A percentile compares a stretch with the other conserved stretches of the same genome.
Evolutionary conservation across 2,329 filamentous ascomycete genomes (phyloP).

Genomic region (Elsinoe perseae): DNA sequence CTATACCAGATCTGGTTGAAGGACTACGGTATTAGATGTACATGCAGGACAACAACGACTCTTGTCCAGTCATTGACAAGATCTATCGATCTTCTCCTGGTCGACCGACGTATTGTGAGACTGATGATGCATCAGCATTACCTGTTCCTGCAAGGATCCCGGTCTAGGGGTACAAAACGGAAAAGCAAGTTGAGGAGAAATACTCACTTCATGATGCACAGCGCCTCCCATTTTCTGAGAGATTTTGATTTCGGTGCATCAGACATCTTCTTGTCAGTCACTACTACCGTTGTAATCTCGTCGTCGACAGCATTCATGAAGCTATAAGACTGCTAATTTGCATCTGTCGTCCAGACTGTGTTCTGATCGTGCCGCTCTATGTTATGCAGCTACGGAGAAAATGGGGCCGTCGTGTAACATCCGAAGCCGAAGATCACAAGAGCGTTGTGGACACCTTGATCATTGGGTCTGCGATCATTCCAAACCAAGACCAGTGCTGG

Average conservation of each 20-base stretch:
- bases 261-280: too few species aligned
- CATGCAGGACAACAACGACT: background rate
- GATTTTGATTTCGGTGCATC: too few species aligned
- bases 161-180: background rate
- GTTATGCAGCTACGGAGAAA: conserved; percentile 11
- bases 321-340: background rate
- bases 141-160: background rate
- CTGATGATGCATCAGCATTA: background rate
- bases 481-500: too few species aligned
- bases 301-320: too few species aligned
- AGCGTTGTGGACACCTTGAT: too few species aligned
- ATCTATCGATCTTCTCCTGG: background rate
- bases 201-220: too few species aligned
- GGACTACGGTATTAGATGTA: background rate
- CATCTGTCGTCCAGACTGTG: background rate
- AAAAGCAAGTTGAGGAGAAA: too few species aligned
- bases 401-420: background rate
- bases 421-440: too few species aligned
- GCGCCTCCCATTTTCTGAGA: too few species aligned
- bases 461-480: too few species aligned
- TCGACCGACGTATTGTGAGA: background rate
- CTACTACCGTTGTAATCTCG: too few species aligned
- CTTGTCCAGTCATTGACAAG: background rate
- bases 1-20: background rate
- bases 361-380: background rate